A percentile compares a stretch with the other conserved stretches of the same genome.
Conservation (phyloP, 208 protist species). For the Zelonia costaricensis region DNA sequence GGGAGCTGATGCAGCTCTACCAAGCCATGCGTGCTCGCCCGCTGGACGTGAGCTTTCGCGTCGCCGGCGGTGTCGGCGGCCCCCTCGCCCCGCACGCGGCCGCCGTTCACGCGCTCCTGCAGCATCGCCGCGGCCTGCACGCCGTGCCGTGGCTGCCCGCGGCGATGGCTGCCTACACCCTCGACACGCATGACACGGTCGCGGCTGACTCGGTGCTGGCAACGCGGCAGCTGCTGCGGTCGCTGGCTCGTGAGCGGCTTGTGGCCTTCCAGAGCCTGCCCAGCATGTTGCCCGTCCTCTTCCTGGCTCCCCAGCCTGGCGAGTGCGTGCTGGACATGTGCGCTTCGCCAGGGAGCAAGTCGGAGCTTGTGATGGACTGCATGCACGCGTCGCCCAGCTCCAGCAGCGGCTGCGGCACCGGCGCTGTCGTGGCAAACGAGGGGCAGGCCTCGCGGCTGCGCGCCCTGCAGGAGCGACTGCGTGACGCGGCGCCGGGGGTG, state of each 20-base stretch:
- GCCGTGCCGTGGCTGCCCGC: slow-evolving; percentile 62
- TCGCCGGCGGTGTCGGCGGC: slow-evolving; percentile 20
- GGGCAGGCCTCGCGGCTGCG: slow-evolving; percentile 29
- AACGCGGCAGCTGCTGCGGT: slow-evolving; percentile 58
- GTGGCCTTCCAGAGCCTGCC: slow-evolving; percentile 71
- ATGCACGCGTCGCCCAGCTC: no score
- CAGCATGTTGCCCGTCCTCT: slow-evolving; percentile 77
- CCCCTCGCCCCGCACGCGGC: slow-evolving; percentile 19
- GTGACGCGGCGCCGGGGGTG: slow-evolving; percentile 33
- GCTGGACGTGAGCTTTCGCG: slow-evolving; percentile 50
- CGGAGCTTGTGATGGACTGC: slow-evolving; percentile 59
- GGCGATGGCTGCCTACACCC: slow-evolving; percentile 53
- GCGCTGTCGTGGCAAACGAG: slow-evolving; percentile 77
- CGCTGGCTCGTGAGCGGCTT: slow-evolving; percentile 59
- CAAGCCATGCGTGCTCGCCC: slow-evolving; percentile 60
- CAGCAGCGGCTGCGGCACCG: neutral
- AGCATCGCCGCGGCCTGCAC: slow-evolving; percentile 37
- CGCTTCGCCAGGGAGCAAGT: slow-evolving; percentile 86
- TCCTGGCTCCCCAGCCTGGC: slow-evolving; percentile 60
- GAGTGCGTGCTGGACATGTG: slow-evolving; percentile 85
- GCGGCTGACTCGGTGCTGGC: slow-evolving; percentile 39
- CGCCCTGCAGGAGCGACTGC: slow-evolving; percentile 46
- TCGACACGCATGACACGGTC: slow-evolving; percentile 38
- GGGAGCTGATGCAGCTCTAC: slow-evolving; percentile 65
- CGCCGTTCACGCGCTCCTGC: slow-evolving; percentile 35